Conservation (phyloP, 768 basidiomycete genomes). For the Rhodotorula paludigena region DNA sequence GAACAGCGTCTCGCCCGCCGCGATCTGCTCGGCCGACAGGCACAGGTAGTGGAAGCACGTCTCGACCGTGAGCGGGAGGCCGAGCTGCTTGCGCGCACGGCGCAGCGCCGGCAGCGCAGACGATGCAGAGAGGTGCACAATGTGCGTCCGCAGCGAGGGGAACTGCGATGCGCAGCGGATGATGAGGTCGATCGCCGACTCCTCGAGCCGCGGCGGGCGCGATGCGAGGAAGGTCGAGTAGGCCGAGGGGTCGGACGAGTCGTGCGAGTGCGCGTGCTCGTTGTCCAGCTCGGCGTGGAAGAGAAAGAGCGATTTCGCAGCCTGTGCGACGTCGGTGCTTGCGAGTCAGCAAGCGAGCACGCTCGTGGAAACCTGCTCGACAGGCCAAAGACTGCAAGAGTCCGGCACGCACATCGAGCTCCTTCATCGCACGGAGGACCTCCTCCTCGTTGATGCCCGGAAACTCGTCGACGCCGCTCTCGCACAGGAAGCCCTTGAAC, state of each 20-base stretch:
- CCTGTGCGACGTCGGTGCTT: conserved; percentile 51
- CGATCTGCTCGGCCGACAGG: conserved; percentile 67
- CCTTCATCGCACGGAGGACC: conserved; percentile 63
- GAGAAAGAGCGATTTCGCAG: conserved; percentile 64
- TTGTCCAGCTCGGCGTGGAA: conserved; percentile 82
- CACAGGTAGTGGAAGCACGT: conserved; percentile 97
- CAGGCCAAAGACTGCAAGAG: neutral
- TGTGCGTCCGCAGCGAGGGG: conserved; percentile 74
- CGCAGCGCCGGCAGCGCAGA: conserved; percentile 71
- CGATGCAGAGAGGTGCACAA: conserved; percentile 90
- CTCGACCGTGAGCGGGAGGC: conserved; percentile 75
- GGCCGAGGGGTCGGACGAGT: conserved; percentile 51
- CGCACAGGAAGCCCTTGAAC: conserved; percentile 94
- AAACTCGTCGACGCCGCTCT: conserved; percentile 96
- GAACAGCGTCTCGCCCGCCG: conserved; percentile 72
- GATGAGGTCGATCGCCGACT: conserved; percentile 73
- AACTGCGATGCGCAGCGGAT: conserved; percentile 59
- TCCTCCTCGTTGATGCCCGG: conserved; percentile 73
- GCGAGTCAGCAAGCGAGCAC: neutral
- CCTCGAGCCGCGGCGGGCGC: conserved; percentile 73
- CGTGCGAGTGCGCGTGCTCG: conserved; percentile 21
- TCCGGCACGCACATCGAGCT: conserved; percentile 59
- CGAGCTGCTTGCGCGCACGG: conserved; percentile 58
- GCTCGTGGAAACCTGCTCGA: too few species aligned
- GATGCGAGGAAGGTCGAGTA: conserved; percentile 83